Evolutionary conservation across 78 protist species (phyloP).

Genomic region (Protostelium mycophagum): DNA sequence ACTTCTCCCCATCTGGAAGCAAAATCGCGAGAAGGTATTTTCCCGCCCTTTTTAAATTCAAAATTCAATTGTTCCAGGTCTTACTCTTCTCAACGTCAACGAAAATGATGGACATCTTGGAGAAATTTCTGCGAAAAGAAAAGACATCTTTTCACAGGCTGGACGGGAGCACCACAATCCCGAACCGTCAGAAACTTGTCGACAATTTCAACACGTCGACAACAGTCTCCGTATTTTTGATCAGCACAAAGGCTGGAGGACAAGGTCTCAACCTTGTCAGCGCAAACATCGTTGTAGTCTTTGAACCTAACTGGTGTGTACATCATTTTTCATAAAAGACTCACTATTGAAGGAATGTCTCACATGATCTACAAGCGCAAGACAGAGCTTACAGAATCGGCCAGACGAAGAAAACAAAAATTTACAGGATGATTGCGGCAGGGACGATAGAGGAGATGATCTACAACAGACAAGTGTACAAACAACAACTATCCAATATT

Average conservation of each 20-base stretch:
- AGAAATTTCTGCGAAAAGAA: not conserved
- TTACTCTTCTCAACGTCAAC: constrained; percentile 11
- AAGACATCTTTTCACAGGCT: not conserved
- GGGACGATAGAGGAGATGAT: constrained; percentile 24
- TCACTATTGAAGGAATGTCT: constrained; percentile 18
- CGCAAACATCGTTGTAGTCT: constrained; percentile 15
- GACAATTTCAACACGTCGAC: not conserved
- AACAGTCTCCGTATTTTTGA: constrained; percentile 4
- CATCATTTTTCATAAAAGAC: not conserved
- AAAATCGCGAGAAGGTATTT: not conserved
- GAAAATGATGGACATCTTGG: not conserved
- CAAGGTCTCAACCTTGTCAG: constrained; percentile 46
- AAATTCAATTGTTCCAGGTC: not conserved
- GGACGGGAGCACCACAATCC: not conserved
- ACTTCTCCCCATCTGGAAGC: constrained; percentile 1
- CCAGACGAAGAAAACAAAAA: constrained; percentile 6
- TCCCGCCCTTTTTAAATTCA: not conserved
- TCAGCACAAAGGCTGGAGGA: constrained; percentile 57
- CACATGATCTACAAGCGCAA: constrained; percentile 17
- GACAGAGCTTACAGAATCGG: constrained; percentile 44
- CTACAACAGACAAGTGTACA: constrained; percentile 7
- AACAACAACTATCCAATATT: not conserved
- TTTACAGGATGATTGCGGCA: constrained; percentile 7
- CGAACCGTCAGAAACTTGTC: not conserved
- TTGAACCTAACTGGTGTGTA: constrained; percentile 8